These are phyloP conservation scores for Setaria italica DNA, from an alignment of 202 grass and related monocot genomes.

Conservation along the genomic window DNA sequence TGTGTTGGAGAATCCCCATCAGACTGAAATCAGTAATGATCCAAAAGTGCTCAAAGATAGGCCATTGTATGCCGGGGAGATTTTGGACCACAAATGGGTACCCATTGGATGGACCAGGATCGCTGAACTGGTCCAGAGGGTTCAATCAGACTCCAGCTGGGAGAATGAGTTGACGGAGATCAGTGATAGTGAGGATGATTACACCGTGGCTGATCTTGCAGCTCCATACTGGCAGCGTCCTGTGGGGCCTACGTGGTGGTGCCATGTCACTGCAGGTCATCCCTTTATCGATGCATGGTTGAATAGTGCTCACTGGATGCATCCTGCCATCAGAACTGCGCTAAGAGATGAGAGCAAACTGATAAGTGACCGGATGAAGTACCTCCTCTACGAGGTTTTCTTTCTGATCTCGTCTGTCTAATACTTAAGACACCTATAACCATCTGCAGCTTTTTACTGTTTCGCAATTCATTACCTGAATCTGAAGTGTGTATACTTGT, in stretches of 20 bases:
- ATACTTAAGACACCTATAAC: neutral
- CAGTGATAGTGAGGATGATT: constrained; percentile 65
- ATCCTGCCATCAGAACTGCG: constrained; percentile 82
- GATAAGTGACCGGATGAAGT: constrained; percentile 84
- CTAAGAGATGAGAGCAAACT: constrained; percentile 75
- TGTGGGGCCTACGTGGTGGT: constrained; percentile 82
- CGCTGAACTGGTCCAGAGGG: constrained; percentile 63
- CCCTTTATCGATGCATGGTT: constrained; percentile 62
- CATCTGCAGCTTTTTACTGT: neutral
- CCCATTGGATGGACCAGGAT: constrained; percentile 77
- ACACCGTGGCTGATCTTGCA: constrained; percentile 74
- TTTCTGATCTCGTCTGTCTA: constrained; percentile 38
- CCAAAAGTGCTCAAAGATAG: constrained; percentile 46
- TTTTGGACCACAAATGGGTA: constrained; percentile 77
- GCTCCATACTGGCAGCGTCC: constrained; percentile 80
- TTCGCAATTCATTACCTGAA: constrained; percentile 20
- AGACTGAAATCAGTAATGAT: constrained; percentile 29
- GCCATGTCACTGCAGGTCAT: constrained; percentile 68
- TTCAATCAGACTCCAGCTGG: constrained; percentile 66
- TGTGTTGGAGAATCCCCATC: constrained; percentile 32
- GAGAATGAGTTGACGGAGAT: constrained; percentile 50
- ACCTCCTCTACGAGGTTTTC: constrained; percentile 85
- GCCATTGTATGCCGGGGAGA: constrained; percentile 34
- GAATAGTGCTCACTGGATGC: constrained; percentile 68
- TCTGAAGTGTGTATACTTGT: neutral